Percentiles rank a stretch among this genome's conserved stretches.
These are phyloP conservation scores for Daedaleopsis sinensis DNA, from an alignment of 768 basidiomycete species.

Conservation along the genomic window DNA sequence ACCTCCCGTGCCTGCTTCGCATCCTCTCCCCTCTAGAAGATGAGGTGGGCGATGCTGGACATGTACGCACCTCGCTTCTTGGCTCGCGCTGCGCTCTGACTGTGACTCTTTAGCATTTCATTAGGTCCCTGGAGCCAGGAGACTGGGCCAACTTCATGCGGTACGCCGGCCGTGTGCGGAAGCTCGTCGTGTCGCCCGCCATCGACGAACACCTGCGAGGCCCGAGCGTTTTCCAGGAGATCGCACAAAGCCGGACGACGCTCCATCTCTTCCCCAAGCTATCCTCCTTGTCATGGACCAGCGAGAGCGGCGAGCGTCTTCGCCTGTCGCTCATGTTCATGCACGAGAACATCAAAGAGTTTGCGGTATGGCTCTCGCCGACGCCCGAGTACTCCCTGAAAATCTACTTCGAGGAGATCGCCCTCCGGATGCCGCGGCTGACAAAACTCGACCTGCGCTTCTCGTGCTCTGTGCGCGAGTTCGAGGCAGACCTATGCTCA, in stretches of 20 bases:
- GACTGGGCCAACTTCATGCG: conserved; percentile 60
- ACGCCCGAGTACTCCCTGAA: conserved; percentile 36
- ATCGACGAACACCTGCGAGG: conserved; percentile 23
- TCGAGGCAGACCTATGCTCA: conserved; percentile 43
- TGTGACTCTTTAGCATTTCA: conserved; percentile 23
- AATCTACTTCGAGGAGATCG: conserved; percentile 42
- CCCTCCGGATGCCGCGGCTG: conserved; percentile 54
- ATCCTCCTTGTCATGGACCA: conserved; percentile 52
- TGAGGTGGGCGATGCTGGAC: not conserved
- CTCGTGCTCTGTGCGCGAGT: conserved; percentile 39
- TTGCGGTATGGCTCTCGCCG: conserved; percentile 31
- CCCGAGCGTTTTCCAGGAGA: conserved; percentile 49
- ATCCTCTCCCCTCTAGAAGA: conserved; percentile 49
- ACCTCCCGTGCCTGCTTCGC: conserved; percentile 47
- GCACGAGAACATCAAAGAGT: conserved; percentile 50
- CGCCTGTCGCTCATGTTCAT: conserved; percentile 56
- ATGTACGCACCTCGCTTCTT: not conserved
- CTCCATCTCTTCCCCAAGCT: conserved; percentile 59
- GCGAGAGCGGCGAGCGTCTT: conserved; percentile 27
- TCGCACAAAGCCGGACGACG: conserved; percentile 56
- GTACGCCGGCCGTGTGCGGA: conserved; percentile 42
- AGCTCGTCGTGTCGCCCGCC: conserved; percentile 8
- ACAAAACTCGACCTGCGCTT: conserved; percentile 50
- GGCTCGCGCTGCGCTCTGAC: too few species aligned
- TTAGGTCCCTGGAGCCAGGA: conserved; percentile 43